Conservation (phyloP, 495 filamentous ascomycete species). For the Elasticomyces elasticus region DNA sequence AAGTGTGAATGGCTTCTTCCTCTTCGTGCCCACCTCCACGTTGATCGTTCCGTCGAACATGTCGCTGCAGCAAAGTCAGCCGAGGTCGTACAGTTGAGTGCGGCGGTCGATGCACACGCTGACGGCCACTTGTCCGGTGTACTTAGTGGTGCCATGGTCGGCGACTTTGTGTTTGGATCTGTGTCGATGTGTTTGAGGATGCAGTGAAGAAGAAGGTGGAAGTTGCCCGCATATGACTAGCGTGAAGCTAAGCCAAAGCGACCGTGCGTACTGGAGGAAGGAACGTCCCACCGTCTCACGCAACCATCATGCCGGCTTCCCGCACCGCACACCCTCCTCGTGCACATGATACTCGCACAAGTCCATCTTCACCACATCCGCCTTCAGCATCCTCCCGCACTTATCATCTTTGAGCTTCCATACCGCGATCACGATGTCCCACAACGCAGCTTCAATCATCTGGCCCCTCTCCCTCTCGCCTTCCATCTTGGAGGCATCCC, state of each 20-base stretch:
- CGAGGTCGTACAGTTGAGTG: background rate
- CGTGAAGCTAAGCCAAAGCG: background rate
- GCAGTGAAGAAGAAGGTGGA: background rate
- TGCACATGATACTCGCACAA: constrained; percentile 5
- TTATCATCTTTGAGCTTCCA: background rate
- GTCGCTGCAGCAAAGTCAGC: background rate
- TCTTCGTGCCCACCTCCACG: background rate
- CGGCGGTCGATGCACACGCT: background rate
- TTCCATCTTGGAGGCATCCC: background rate
- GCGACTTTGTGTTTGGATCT: background rate
- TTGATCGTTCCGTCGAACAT: background rate
- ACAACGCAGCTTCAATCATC: too few relatives aligned
- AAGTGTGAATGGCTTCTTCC: background rate
- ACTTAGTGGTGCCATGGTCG: background rate
- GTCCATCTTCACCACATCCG: background rate
- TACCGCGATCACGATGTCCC: background rate
- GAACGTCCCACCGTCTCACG: background rate
- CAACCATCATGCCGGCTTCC: background rate
- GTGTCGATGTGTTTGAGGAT: background rate
- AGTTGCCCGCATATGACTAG: background rate
- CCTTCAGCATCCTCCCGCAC: background rate
- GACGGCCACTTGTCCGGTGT: background rate
- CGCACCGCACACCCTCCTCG: constrained; percentile 1
- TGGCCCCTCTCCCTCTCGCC: background rate
- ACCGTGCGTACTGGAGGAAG: background rate